phyloP scores from a whole-genome alignment of 148 eudicot genomes.

The Gaultheria prostrata region DNA sequence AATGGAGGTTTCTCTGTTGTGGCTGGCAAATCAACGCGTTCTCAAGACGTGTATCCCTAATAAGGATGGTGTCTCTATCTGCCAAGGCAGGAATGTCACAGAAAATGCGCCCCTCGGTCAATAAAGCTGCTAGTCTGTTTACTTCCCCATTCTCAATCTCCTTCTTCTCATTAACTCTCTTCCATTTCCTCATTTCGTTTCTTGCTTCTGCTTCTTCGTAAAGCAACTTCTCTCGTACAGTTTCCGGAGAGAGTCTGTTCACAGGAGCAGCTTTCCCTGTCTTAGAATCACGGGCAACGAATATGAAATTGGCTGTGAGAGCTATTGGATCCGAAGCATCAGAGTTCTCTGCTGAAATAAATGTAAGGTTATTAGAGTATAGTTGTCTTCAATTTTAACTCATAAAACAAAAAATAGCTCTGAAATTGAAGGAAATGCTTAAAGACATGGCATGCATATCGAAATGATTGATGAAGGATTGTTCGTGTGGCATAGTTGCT shows the following conservation, averaged over 20 bases:
- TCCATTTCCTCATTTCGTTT: constrained; percentile 54
- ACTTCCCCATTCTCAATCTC: constrained; percentile 42
- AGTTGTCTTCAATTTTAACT: background rate
- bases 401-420: background rate
- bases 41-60: constrained; percentile 80
- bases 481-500: background rate
- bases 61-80: constrained; percentile 90
- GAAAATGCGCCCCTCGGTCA: constrained; percentile 84
- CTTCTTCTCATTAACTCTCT: constrained; percentile 40
- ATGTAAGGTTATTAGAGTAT: background rate
- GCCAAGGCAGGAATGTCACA: constrained; percentile 99
- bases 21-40: constrained; percentile 96
- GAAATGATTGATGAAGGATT: background rate
- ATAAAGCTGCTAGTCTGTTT: constrained; percentile 46
- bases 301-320: constrained; percentile 88
- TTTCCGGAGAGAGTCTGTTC: constrained; percentile 77
- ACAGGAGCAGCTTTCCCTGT: constrained; percentile 85
- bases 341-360: constrained; percentile 32
- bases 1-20: constrained; percentile 93
- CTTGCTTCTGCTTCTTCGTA: constrained; percentile 85
- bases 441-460: background rate
- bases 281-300: constrained; percentile 93
- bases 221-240: constrained; percentile 62
- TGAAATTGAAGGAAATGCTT: background rate
- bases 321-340: constrained; percentile 52